Evolutionary conservation across 148 eudicot genomes (phyloP).

Genomic region (Euryodendron excelsum): DNA sequence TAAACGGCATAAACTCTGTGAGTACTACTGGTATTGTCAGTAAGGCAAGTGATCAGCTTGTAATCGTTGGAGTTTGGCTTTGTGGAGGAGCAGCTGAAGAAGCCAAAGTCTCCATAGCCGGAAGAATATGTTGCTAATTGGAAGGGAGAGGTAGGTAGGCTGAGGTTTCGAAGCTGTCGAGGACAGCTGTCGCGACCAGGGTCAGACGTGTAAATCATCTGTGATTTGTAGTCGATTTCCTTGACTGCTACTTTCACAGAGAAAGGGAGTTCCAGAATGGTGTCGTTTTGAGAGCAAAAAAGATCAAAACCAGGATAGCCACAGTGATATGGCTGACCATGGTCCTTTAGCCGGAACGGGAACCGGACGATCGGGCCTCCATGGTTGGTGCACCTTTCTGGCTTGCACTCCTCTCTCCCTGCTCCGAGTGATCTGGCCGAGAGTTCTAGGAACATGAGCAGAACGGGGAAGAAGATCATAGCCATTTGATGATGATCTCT

Average conservation of each 20-base stretch:
- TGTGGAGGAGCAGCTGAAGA: conserved; percentile 13
- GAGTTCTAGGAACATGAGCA: too few relatives aligned
- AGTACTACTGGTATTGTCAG: too few relatives aligned
- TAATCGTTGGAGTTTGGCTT: too few relatives aligned
- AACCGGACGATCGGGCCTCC: conserved; percentile 20
- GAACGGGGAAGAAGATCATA: too few relatives aligned
- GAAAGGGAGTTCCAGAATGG: background rate
- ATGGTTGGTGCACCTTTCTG: background rate
- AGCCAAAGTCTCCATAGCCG: background rate
- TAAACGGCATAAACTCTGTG: conserved; percentile 6
- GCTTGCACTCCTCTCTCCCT: background rate
- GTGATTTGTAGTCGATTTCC: background rate
- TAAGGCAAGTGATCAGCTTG: conserved; percentile 6
- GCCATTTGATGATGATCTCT: too few relatives aligned
- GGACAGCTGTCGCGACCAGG: background rate
- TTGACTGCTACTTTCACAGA: background rate
- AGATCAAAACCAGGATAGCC: conserved; percentile 29
- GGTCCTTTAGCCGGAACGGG: conserved; percentile 23
- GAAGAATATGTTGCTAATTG: background rate
- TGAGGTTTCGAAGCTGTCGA: background rate
- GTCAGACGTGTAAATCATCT: background rate
- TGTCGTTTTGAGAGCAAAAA: background rate
- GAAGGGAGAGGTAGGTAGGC: background rate
- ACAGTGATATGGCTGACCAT: background rate
- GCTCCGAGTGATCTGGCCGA: too few relatives aligned